Percentiles rank a stretch among this genome's conserved stretches.
Conservation (phyloP, 2,329 filamentous ascomycete species). For the Pyricularia sp. region DNA sequence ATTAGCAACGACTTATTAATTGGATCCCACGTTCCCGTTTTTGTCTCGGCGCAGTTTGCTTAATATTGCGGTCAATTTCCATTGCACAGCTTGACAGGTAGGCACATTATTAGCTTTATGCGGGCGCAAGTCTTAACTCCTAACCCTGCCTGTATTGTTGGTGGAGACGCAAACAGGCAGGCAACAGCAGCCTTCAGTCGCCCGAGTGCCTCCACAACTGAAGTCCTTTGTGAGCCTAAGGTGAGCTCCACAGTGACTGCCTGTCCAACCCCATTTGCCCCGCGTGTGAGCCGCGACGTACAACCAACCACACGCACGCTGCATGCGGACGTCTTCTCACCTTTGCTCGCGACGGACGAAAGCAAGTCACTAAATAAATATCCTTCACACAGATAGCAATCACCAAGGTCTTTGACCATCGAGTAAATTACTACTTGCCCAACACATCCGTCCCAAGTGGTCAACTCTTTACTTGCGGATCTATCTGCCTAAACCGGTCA, state of each 20-base stretch:
- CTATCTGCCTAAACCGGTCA: neutral
- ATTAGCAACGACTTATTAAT: too few relatives aligned
- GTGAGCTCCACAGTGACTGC: neutral
- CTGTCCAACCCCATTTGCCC: neutral
- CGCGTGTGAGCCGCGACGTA: neutral
- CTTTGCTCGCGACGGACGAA: neutral
- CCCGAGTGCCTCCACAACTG: neutral
- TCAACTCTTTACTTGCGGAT: neutral
- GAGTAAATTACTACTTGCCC: neutral
- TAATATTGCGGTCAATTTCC: too few relatives aligned
- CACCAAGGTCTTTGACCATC: neutral
- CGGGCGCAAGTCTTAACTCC: neutral
- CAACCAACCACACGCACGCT: neutral
- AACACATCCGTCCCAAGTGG: neutral
- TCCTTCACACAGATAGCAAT: neutral
- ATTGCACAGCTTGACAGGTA: too few relatives aligned
- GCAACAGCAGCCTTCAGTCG: neutral
- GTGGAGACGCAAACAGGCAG: neutral
- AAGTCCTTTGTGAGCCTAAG: neutral
- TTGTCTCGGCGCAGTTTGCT: too few relatives aligned
- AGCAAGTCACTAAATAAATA: neutral
- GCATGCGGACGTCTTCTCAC: neutral
- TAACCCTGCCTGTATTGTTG: neutral
- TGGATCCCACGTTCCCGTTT: too few relatives aligned
- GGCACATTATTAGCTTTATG: too few relatives aligned